Evolutionary conservation across 768 basidiomycete genomes (phyloP).

Genomic region (Gautieria morchelliformis): DNA sequence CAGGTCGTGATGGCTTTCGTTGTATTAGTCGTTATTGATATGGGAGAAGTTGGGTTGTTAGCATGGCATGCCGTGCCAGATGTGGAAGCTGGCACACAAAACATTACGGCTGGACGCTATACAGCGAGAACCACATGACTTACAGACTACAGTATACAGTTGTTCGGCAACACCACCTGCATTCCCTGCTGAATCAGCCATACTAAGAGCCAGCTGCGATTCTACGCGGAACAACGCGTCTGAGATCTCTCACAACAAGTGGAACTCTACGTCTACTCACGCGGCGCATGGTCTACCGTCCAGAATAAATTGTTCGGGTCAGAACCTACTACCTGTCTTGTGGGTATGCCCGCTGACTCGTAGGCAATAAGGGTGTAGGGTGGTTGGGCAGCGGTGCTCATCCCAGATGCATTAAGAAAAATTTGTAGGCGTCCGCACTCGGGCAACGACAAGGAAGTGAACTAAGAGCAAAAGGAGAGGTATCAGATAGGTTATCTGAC

Average conservation of each 20-base stretch:
- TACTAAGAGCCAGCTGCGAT: constrained; percentile 31
- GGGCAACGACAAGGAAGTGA: too few relatives aligned
- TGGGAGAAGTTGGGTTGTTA: constrained; percentile 27
- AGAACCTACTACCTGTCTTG: too few relatives aligned
- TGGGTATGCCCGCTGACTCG: too few relatives aligned
- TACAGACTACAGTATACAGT: background rate
- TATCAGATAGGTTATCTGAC: too few relatives aligned
- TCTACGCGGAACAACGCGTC: constrained; percentile 20
- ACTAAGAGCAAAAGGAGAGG: too few relatives aligned
- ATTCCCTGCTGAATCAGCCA: constrained; percentile 35
- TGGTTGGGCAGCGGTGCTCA: too few relatives aligned
- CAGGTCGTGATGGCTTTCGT: constrained; percentile 27
- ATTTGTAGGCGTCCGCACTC: too few relatives aligned
- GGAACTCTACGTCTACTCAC: constrained; percentile 11
- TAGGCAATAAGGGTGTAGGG: too few relatives aligned
- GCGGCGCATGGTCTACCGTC: too few relatives aligned
- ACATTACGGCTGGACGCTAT: background rate
- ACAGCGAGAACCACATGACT: background rate
- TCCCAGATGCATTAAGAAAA: too few relatives aligned
- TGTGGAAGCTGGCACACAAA: constrained; percentile 1
- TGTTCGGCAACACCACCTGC: constrained; percentile 31
- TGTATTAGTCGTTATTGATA: constrained; percentile 1
- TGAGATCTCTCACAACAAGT: constrained; percentile 14
- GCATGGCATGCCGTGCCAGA: constrained; percentile 23
- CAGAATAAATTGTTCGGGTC: too few relatives aligned